phyloP scores from a whole-genome alignment of 208 protist genomes.

The Balamuthia mandrillaris region DNA sequence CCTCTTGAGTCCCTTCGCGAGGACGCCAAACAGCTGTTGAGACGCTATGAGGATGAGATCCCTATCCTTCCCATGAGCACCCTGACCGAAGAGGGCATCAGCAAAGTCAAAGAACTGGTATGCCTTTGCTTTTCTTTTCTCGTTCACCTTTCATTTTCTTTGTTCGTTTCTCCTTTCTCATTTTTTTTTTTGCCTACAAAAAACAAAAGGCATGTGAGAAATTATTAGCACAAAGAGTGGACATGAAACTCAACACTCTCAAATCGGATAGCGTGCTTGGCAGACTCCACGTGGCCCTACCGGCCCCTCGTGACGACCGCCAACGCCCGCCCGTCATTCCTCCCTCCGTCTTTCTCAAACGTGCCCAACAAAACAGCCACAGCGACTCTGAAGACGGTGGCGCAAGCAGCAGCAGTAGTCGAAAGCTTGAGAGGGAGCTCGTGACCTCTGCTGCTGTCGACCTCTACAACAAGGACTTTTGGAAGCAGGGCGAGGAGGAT shows the following conservation, averaged over 20 bases:
- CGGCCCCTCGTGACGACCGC: constrained; percentile 79
- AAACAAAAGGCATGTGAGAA: constrained; percentile 84
- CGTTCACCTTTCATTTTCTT: background rate
- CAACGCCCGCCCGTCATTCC: constrained; percentile 51
- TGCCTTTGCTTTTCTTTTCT: background rate
- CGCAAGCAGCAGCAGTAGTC: too few species aligned
- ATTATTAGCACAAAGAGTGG: constrained; percentile 88
- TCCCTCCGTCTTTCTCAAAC: background rate
- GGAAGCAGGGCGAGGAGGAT: background rate
- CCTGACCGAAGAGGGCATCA: constrained; percentile 87
- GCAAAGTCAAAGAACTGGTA: constrained; percentile 61
- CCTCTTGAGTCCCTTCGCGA: constrained; percentile 61
- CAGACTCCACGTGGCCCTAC: constrained; percentile 66
- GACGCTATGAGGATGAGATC: constrained; percentile 41
- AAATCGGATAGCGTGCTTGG: constrained; percentile 81
- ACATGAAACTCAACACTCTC: constrained; percentile 85
- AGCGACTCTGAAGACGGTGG: constrained; percentile 40
- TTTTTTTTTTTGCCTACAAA: background rate
- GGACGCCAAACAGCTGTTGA: constrained; percentile 46
- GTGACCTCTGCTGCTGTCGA: constrained; percentile 15
- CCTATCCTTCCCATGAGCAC: constrained; percentile 87
- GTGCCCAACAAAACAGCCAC: background rate
- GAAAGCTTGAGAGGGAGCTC: too few species aligned
- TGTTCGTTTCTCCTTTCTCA: background rate
- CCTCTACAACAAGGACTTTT: constrained; percentile 14